phyloP scores from a whole-genome alignment of 306 rosid genomes.

The Castanea mollissima region DNA sequence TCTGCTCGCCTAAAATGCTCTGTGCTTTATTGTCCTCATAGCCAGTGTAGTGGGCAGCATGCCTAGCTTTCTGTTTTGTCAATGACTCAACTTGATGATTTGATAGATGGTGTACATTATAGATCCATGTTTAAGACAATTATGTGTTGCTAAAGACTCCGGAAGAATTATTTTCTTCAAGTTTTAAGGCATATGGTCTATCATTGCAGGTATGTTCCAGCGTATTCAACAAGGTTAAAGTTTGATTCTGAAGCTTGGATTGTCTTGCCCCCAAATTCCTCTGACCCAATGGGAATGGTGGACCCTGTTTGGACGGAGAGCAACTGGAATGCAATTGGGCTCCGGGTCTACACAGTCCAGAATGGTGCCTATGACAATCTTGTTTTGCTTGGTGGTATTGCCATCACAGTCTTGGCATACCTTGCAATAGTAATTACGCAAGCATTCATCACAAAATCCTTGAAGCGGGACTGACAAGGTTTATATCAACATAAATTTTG shows the following conservation, averaged over 20 bases:
- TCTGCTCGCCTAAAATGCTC: neutral
- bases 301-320: slow-evolving; percentile 97
- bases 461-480: slow-evolving; percentile 63
- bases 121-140: neutral
- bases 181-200: slow-evolving; percentile 15
- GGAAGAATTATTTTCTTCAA: neutral
- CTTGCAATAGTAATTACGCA: slow-evolving; percentile 51
- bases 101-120: neutral
- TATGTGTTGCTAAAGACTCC: neutral
- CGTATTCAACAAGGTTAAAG: slow-evolving; percentile 79
- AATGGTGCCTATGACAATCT: slow-evolving; percentile 52
- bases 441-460: slow-evolving; percentile 55
- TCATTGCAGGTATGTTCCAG: slow-evolving; percentile 80
- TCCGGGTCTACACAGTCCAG: slow-evolving; percentile 70
- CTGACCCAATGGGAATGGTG: slow-evolving; percentile 65
- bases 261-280: slow-evolving; percentile 68
- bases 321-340: slow-evolving; percentile 79
- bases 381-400: slow-evolving; percentile 67
- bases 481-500: neutral
- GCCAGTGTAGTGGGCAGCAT: neutral
- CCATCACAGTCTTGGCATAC: slow-evolving; percentile 62
- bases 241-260: slow-evolving; percentile 69
- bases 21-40: neutral
- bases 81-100: neutral
- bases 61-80: neutral